phyloP scores from a whole-genome alignment of 208 protist species.

The Leishmania tarentolae region DNA sequence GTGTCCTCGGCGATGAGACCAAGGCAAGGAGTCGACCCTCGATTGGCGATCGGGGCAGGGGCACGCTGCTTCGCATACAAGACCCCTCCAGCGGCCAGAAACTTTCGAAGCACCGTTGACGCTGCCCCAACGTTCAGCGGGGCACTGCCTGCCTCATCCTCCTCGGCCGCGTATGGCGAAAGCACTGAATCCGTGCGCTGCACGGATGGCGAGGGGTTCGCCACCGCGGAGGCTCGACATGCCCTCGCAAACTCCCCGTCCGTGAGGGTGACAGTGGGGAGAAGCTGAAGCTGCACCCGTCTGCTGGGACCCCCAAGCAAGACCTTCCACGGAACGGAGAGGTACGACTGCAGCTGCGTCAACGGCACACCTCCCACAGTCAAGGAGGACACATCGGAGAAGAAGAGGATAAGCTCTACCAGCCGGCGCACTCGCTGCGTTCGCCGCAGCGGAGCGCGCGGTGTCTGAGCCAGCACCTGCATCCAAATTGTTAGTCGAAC shows the following conservation, averaged over 20 bases:
- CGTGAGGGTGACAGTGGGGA: constrained; percentile 13
- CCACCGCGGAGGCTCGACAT: neutral
- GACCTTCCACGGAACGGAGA: constrained; percentile 41
- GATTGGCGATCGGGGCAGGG: neutral
- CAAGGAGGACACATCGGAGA: constrained; percentile 41
- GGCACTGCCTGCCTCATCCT: constrained; percentile 5
- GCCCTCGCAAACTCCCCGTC: neutral
- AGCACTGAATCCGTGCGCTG: neutral
- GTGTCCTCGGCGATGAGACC: constrained; percentile 28
- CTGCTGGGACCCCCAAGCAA: constrained; percentile 35
- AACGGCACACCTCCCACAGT: constrained; percentile 30
- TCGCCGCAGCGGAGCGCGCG: constrained; percentile 34
- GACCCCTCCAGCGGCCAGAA: constrained; percentile 25
- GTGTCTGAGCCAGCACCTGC: constrained; percentile 34
- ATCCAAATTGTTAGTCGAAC: constrained; percentile 40
- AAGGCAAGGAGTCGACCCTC: constrained; percentile 1
- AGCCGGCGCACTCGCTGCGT: constrained; percentile 43
- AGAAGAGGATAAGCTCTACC: constrained; percentile 57
- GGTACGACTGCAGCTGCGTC: constrained; percentile 21
- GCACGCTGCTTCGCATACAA: constrained; percentile 12
- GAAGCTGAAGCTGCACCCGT: constrained; percentile 28
- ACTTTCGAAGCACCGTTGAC: constrained; percentile 22
- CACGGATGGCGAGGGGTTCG: neutral
- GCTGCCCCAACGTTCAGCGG: constrained; percentile 19
- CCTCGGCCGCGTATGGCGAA: constrained; percentile 28